A percentile compares a stretch with the other conserved stretches of the same genome.
Evolutionary conservation across 345 rosid species (phyloP).

Genomic region (Kernera saxatilis): DNA sequence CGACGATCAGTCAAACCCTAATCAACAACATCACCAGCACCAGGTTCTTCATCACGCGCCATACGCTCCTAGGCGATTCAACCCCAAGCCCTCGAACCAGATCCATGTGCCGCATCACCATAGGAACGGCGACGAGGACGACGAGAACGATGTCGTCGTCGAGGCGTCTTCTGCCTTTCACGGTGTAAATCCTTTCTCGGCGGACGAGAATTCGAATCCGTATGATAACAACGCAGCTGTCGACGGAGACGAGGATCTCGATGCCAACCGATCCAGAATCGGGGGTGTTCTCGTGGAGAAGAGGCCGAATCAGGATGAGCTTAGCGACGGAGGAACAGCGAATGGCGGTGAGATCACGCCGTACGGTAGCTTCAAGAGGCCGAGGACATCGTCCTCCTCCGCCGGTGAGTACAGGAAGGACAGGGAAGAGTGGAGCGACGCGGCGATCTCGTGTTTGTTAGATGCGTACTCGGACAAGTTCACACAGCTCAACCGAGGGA

Average conservation of each 20-base stretch:
- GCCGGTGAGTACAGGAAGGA: slow-evolving; percentile 69
- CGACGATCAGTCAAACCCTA: slow-evolving; percentile 53
- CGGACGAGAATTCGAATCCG: slow-evolving; percentile 33
- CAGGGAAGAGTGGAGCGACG: slow-evolving; percentile 92
- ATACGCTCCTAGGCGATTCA: slow-evolving; percentile 43
- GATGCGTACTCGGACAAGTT: slow-evolving; percentile 83
- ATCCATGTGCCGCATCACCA: slow-evolving; percentile 38
- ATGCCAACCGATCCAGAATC: slow-evolving; percentile 35
- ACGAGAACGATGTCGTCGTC: slow-evolving; percentile 41
- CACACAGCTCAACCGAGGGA: slow-evolving; percentile 73
- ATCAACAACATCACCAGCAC: slow-evolving; percentile 36
- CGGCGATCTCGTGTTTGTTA: slow-evolving; percentile 69
- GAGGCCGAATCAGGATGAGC: slow-evolving; percentile 49
- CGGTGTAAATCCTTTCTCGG: slow-evolving; percentile 35
- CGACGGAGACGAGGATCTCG: slow-evolving; percentile 29
- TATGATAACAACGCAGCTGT: slow-evolving; percentile 37
- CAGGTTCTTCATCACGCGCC: slow-evolving; percentile 41
- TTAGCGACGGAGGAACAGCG: slow-evolving; percentile 50
- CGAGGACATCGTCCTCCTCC: slow-evolving; percentile 36
- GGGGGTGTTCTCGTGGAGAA: slow-evolving; percentile 47
- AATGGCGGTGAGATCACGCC: slow-evolving; percentile 33
- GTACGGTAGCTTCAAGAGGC: slow-evolving; percentile 43
- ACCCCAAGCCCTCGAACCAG: slow-evolving; percentile 34
- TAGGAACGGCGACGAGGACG: slow-evolving; percentile 35
- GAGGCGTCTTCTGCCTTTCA: slow-evolving; percentile 52